Percentiles rank a stretch among this genome's conserved stretches.
phyloP scores from a whole-genome alignment of 2,329 filamentous ascomycete genomes.

The Didymosphaeria variabile region DNA sequence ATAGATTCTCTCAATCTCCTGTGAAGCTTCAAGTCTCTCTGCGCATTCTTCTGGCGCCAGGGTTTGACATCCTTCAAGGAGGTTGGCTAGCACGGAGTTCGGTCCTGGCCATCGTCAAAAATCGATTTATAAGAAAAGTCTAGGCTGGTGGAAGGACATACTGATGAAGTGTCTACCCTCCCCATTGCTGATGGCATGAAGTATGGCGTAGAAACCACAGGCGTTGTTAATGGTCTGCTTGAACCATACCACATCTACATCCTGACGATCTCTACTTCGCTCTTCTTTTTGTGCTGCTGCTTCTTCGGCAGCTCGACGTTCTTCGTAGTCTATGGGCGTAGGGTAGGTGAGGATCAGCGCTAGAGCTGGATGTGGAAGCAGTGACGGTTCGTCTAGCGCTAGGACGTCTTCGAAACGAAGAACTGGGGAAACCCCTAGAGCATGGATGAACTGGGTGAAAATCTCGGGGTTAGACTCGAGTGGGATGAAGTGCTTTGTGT shows the following conservation, averaged over 20 bases:
- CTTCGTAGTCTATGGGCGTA: not conserved
- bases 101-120: no score
- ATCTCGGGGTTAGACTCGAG: not conserved
- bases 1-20: constrained; percentile 9
- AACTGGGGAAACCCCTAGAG: not conserved
- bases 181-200: constrained; percentile 86
- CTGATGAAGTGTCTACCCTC: constrained; percentile 58
- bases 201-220: constrained; percentile 86
- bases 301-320: not conserved
- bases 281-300: not conserved
- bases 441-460: not conserved
- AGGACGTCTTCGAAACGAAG: not conserved
- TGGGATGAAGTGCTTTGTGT: not conserved
- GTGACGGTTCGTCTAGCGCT: not conserved
- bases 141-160: not conserved
- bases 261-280: not conserved
- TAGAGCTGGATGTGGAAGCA: not conserved
- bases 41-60: not conserved
- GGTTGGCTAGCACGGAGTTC: not conserved
- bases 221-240: constrained; percentile 94
- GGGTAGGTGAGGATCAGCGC: not conserved
- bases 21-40: constrained; percentile 16
- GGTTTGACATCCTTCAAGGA: not conserved
- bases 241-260: not conserved
- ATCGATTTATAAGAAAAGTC: not conserved